phyloP scores from a whole-genome alignment of 129 eudicot genomes.

The Sambucus nigra region DNA sequence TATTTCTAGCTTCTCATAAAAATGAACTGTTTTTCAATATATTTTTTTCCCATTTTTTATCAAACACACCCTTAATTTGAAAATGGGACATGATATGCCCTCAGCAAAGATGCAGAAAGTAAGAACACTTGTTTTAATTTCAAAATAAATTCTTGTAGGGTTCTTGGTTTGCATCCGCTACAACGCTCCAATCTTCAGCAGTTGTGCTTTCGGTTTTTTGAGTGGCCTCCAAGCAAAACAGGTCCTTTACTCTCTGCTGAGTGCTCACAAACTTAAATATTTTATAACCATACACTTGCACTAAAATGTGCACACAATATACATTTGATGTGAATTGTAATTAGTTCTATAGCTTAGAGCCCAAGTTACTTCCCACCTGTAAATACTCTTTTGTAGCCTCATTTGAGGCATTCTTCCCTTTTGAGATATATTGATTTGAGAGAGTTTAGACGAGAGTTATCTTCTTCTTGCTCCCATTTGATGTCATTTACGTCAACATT shows the following conservation, averaged over 20 bases:
- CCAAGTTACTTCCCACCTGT: too few species aligned
- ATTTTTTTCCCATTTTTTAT: not conserved
- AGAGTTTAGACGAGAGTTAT: too few species aligned
- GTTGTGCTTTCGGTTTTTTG: slow-evolving; percentile 56
- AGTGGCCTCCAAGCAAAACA: slow-evolving; percentile 92
- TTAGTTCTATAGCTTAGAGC: too few species aligned
- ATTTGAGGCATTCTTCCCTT: too few species aligned
- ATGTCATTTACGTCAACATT: too few species aligned
- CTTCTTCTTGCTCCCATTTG: too few species aligned
- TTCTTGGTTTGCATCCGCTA: slow-evolving; percentile 52
- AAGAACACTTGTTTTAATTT: not conserved
- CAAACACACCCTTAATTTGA: not conserved
- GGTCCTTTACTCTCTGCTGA: slow-evolving; percentile 26
- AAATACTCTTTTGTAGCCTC: too few species aligned
- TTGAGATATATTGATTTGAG: too few species aligned
- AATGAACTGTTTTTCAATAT: too few species aligned
- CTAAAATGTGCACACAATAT: not conserved
- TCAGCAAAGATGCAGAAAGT: not conserved
- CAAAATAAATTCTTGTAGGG: slow-evolving; percentile 39
- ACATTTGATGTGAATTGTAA: too few species aligned
- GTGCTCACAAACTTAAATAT: slow-evolving; percentile 5
- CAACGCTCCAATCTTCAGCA: slow-evolving; percentile 48
- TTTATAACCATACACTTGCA: not conserved
- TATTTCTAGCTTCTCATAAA: too few species aligned
- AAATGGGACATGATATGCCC: not conserved